Conservation (phyloP, 176 grass and related monocot species). For the Saccharum spontaneum region DNA sequence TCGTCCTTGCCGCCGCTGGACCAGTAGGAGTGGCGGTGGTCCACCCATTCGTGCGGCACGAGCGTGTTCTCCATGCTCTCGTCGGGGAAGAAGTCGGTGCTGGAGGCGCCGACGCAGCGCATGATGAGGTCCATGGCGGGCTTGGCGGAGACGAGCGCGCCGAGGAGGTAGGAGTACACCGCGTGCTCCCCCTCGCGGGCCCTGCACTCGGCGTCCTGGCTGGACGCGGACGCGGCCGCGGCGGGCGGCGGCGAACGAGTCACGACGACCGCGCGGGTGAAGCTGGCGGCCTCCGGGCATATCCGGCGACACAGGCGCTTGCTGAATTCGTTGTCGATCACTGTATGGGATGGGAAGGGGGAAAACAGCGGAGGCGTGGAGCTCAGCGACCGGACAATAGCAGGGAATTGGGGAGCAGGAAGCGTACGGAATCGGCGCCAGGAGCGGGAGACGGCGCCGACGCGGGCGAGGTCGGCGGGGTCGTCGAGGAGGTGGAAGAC, state of each 20-base stretch:
- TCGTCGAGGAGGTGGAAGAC: conserved; percentile 51
- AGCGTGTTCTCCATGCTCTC: conserved; percentile 84
- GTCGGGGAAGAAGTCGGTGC: conserved; percentile 82
- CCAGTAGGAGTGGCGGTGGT: conserved; percentile 72
- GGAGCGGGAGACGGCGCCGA: conserved; percentile 60
- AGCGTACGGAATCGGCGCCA: conserved; percentile 69
- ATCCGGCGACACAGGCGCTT: conserved; percentile 51
- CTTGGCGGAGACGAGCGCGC: conserved; percentile 38
- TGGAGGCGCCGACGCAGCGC: conserved; percentile 68
- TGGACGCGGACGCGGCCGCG: conserved; percentile 37
- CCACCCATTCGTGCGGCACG: conserved; percentile 31
- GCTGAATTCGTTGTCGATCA: conserved; percentile 55
- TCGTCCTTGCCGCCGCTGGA: conserved; percentile 70
- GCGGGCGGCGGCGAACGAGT: conserved; percentile 8
- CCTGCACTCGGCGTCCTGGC: conserved; percentile 35
- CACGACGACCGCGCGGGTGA: conserved; percentile 43
- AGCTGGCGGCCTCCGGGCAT: conserved; percentile 60
- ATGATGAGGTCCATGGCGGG: conserved; percentile 52
- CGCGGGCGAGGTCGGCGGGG: conserved; percentile 67
- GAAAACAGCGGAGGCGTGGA: not conserved
- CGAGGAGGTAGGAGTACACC: conserved; percentile 57
- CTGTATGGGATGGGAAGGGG: conserved; percentile 29
- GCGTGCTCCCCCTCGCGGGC: conserved; percentile 46
- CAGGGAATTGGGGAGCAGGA: too few relatives aligned
- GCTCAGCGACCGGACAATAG: not conserved